Evolutionary conservation across 2,329 filamentous ascomycete genomes (phyloP), one percentile per base, ranked within the genome.

Genomic region (Celoporthe dispersa): DNA sequence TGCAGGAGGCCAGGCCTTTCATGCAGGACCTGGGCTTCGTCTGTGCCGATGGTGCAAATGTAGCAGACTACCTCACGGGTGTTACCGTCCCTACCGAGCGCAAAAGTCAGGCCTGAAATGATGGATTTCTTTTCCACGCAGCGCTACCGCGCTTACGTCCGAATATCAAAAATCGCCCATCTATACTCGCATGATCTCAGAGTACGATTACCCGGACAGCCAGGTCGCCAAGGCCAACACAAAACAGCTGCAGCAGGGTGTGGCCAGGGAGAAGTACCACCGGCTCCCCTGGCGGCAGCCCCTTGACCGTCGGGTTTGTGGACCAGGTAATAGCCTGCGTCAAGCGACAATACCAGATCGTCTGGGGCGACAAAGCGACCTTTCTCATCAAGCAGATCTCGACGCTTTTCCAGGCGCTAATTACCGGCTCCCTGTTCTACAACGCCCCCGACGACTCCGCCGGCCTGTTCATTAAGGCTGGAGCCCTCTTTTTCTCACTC

Each of bases 81-180:
- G 85, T 90, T 19, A 90, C 88, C 0, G 88, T 90, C 0, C 88
- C 91, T 0, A 89, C 88, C 0, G 92, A 94, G 77, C 86, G 93
- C 64, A 84, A 86, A 86, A 35, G 89, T 94, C 76, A 84, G 74
- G 1, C 69, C 77, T 0, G 83, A 79, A 0, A 78, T 77, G 61
- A 79, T 83, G 66, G 73, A 77, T 63, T 77, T 73, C 0, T 86
- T 86, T 85, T 66, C 85, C 85, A 0, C 79, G 84, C n/a, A 85
- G 76, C 2, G 79, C 83, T 4, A 75, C 78, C 0, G 79, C 78
- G 14, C 80, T 91, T 9, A 79, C 82, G 1, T 76, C 77, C 0
- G 80, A 78, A 22, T 91, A 91, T 73, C 80, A 87, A 63, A 81
- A 83, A 60, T 87, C 87, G 0, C 73, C 80, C 0, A 85, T 89